These are phyloP conservation scores for Trichosporon faecale DNA, from an alignment of 1,284 basidiomycete genomes.

Conservation along the genomic window DNA sequence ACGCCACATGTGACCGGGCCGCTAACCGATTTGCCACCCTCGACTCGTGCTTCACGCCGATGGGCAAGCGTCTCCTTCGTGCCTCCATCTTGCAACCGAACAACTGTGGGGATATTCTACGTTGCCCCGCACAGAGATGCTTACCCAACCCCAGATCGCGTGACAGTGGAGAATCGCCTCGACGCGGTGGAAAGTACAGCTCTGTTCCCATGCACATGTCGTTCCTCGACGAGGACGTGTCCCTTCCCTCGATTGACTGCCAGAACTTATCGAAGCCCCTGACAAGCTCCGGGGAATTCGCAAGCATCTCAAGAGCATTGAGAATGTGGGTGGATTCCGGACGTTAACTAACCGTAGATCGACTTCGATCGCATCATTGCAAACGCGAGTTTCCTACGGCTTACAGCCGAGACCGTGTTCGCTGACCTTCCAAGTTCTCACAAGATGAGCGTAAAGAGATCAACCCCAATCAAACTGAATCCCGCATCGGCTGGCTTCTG, in stretches of 20 bases:
- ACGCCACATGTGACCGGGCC: not conserved
- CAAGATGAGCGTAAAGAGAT: conserved; percentile 7
- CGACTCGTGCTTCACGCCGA: conserved; percentile 80
- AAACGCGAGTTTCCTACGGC: conserved; percentile 56
- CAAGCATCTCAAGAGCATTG: conserved; percentile 65
- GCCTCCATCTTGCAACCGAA: conserved; percentile 79
- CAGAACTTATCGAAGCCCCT: conserved; percentile 72
- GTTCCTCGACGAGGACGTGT: not conserved
- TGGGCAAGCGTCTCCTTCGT: conserved; percentile 75
- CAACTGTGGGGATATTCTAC: conserved; percentile 58
- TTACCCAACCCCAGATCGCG: conserved; percentile 55
- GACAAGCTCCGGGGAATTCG: conserved; percentile 67
- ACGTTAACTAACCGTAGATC: conserved; percentile 53
- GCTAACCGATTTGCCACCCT: conserved; percentile 55
- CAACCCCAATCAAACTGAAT: conserved; percentile 24
- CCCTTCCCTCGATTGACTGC: not conserved
- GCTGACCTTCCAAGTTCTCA: conserved; percentile 21
- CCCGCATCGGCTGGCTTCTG: conserved; percentile 31
- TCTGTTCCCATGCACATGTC: not conserved
- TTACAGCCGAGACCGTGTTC: not conserved
- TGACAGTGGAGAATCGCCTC: conserved; percentile 71
- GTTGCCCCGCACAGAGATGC: not conserved
- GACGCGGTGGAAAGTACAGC: conserved; percentile 74
- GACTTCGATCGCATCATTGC: conserved; percentile 85
- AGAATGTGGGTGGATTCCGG: conserved; percentile 49